Conservation (phyloP, 345 rosid species). For the Isatis tinctoria region DNA sequence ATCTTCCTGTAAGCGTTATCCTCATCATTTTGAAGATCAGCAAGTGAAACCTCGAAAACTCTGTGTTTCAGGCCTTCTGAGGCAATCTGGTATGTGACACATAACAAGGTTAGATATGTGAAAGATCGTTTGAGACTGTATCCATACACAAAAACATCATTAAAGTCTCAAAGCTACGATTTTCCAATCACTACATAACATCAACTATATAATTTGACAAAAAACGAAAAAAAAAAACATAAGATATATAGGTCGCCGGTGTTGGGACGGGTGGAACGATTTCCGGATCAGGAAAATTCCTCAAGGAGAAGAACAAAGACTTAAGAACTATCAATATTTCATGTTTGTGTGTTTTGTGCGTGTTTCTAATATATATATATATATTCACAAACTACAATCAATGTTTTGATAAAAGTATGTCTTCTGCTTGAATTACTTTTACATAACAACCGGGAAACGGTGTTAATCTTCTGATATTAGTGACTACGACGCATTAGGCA, state of each 20-base stretch:
- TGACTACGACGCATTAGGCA: too few species aligned
- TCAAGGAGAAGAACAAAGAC: conserved; percentile 41
- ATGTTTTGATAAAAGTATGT: too few species aligned
- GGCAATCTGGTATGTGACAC: conserved; percentile 59
- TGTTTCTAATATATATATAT: too few species aligned
- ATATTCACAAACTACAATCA: too few species aligned
- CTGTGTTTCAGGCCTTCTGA: conserved; percentile 95
- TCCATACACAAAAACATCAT: background rate
- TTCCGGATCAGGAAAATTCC: conserved; percentile 49
- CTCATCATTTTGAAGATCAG: conserved; percentile 85
- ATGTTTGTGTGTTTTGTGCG: too few species aligned
- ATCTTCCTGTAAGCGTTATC: conserved; percentile 89
- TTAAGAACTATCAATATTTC: too few species aligned
- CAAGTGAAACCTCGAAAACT: conserved; percentile 83
- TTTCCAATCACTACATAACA: background rate
- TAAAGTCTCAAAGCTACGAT: background rate
- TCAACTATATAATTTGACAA: too few species aligned
- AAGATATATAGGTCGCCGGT: conserved; percentile 46
- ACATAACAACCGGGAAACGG: too few species aligned
- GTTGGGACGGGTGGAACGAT: conserved; percentile 68
- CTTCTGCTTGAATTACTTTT: too few species aligned
- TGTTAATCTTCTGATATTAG: too few species aligned
- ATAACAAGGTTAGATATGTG: background rate
- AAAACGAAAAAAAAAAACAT: too few species aligned
- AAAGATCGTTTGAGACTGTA: background rate